These are phyloP conservation scores for Agrostemma githago DNA, from an alignment of 148 eudicot species.

Conservation along the genomic window DNA sequence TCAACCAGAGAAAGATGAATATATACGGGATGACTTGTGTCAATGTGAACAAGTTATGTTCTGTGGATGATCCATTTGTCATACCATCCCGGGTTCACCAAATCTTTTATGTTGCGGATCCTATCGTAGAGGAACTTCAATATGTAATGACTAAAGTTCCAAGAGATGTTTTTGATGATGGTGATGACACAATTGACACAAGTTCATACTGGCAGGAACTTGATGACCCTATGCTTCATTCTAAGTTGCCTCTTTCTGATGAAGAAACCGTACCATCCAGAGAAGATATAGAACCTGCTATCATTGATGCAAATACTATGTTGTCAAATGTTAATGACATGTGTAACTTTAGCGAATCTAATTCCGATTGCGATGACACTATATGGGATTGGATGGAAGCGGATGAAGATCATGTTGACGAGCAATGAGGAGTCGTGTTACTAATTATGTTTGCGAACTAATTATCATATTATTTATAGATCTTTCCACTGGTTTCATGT, in stretches of 20 bases:
- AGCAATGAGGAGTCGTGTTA: not conserved
- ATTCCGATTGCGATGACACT: not conserved
- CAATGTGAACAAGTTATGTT: conserved; percentile 7
- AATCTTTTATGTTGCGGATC: conserved; percentile 15
- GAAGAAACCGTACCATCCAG: not conserved
- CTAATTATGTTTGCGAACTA: too few relatives aligned
- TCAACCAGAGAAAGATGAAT: conserved; percentile 13
- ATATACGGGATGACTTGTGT: conserved; percentile 10
- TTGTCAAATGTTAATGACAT: not conserved
- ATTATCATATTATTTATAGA: too few relatives aligned
- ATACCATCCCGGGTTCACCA: conserved; percentile 18
- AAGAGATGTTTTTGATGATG: not conserved
- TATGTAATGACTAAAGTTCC: conserved; percentile 12
- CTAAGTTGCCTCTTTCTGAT: not conserved
- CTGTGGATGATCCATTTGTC: conserved; percentile 15
- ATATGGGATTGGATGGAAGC: conserved; percentile 1
- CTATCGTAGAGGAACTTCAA: not conserved
- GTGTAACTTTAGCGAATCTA: not conserved
- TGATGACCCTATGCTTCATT: not conserved
- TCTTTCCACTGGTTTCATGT: too few relatives aligned
- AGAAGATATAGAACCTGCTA: not conserved
- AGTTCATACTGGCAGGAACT: not conserved
- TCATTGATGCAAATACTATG: not conserved
- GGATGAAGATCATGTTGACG: not conserved
- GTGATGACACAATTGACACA: not conserved